Evolutionary conservation across 352 stramenopile genomes (phyloP), one percentile per base, ranked within the genome.

Genomic region (Pythium utonaiense): DNA sequence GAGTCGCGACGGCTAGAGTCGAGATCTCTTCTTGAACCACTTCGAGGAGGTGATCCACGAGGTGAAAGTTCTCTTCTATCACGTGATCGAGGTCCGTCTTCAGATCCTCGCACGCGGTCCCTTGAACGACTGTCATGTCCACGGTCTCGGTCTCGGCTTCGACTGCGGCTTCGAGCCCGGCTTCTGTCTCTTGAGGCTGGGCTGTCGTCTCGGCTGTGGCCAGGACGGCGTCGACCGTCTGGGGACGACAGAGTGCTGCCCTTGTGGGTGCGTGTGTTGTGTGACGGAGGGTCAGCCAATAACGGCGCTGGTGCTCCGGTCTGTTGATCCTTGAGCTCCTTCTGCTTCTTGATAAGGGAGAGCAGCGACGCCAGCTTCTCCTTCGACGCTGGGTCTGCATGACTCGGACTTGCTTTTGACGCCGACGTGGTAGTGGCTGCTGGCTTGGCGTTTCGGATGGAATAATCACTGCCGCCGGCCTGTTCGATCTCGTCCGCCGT

Each of bases 311-410:
- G 64, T 14, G 17, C 61, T 22, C 34, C 69, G 8, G 38, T 34
- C n/a, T 60, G 38, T 22, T 49, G 58, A 25, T 80, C 62, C 17
- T 75, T 70, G 33, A 77, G 59, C 34, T 86, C 80, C 41, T 91
- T 91, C 52, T 89, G 83, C 48, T 91, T 86, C 69, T 93, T 93
- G 62, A 93, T 79, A 36, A 92, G 90, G 10, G 81, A 91, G 31
- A 95, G 54, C 41, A 95, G 63, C 33, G 83, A 93, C 8, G 85
- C 80, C 25, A 95, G 57, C 58, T 71, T 66, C 25, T 66, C 53
- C 41, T 71, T 71, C 16, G 64, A 71, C 1, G 64, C 64, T 6
- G 57, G 7, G 28, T 66, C 64, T 3, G 42, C 51, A 17, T 70
- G 56, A 17, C 31, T 70, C n/a, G 63, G 57, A 41, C 63, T 70